A percentile compares a stretch with the other conserved stretches of the same genome.
Evolutionary conservation across 1,139 yeast genomes (phyloP).

Genomic region (Candida sojae): DNA sequence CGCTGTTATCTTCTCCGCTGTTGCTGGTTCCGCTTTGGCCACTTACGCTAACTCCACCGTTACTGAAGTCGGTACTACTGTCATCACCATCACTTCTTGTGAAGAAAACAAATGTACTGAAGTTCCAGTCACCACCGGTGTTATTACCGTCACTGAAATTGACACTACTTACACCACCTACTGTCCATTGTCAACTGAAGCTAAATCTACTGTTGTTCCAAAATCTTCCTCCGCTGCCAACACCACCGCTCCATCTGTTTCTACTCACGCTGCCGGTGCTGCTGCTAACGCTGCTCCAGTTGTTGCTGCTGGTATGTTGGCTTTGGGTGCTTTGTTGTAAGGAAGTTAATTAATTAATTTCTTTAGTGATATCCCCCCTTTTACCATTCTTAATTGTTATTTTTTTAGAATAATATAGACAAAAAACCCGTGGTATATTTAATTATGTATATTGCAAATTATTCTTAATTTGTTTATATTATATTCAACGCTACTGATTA

Average conservation of each 20-base stretch:
- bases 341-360: conserved; percentile 1
- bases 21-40: conserved; percentile 7
- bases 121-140: conserved; percentile 34
- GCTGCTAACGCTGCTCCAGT: conserved; percentile 18
- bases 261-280: conserved; percentile 16
- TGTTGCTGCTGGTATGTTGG: conserved; percentile 23
- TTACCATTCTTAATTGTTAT: conserved; percentile 9
- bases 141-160: conserved; percentile 28
- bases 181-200: conserved; percentile 25
- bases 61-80: conserved; percentile 26
- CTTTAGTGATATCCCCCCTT: conserved; percentile 4
- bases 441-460: neutral
- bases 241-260: conserved; percentile 24
- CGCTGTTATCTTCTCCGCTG: conserved; percentile 20
- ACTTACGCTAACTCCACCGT: conserved; percentile 27
- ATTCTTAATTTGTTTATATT: neutral
- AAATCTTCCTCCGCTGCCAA: conserved; percentile 22
- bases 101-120: conserved; percentile 32
- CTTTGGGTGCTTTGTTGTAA: conserved; percentile 16
- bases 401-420: neutral
- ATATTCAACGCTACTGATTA: conserved; percentile 1
- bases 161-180: conserved; percentile 33
- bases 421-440: neutral
- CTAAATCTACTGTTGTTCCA: conserved; percentile 16
- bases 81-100: conserved; percentile 54